These are phyloP conservation scores for Apophysomyces trapeziformis DNA, from an alignment of 371 early-diverging fungal genomes.

Conservation along the genomic window DNA sequence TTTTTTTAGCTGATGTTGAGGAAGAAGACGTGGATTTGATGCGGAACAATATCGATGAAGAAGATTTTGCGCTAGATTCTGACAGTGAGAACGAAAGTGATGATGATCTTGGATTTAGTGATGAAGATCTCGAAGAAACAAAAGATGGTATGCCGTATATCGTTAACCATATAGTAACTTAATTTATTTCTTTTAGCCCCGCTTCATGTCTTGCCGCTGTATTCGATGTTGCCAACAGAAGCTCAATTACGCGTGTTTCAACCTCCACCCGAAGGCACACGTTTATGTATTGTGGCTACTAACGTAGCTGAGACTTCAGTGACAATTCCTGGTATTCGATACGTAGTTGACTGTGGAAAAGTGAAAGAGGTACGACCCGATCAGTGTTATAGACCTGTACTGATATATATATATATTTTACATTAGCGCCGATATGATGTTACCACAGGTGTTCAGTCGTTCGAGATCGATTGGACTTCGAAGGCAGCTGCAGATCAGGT, in stretches of 20 bases:
- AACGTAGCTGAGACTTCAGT: slow-evolving; percentile 99
- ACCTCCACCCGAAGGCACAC: slow-evolving; percentile 84
- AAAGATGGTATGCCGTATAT: slow-evolving; percentile 29
- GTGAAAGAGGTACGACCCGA: slow-evolving; percentile 72
- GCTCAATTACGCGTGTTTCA: slow-evolving; percentile 92
- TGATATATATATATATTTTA: neutral
- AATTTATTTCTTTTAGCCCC: slow-evolving; percentile 38
- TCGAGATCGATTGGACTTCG: slow-evolving; percentile 92
- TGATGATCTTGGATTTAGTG: slow-evolving; percentile 45
- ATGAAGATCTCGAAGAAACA: slow-evolving; percentile 45
- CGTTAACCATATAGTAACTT: neutral
- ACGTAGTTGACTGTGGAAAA: slow-evolving; percentile 98
- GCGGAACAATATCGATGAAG: slow-evolving; percentile 59
- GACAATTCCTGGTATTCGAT: slow-evolving; percentile 97
- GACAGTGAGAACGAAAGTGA: slow-evolving; percentile 35
- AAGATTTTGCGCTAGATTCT: slow-evolving; percentile 55
- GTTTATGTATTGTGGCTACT: slow-evolving; percentile 96
- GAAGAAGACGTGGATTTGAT: slow-evolving; percentile 66
- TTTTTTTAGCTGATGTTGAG: slow-evolving; percentile 55
- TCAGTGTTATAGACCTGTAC: neutral
- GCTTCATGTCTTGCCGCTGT: slow-evolving; percentile 89
- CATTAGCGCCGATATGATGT: slow-evolving; percentile 73
- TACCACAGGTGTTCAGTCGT: slow-evolving; percentile 85
- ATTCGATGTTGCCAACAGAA: slow-evolving; percentile 88
- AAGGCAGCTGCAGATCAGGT: slow-evolving; percentile 89